phyloP scores from a whole-genome alignment of 164 flowering plant genomes.

The Echeveria elegans region DNA sequence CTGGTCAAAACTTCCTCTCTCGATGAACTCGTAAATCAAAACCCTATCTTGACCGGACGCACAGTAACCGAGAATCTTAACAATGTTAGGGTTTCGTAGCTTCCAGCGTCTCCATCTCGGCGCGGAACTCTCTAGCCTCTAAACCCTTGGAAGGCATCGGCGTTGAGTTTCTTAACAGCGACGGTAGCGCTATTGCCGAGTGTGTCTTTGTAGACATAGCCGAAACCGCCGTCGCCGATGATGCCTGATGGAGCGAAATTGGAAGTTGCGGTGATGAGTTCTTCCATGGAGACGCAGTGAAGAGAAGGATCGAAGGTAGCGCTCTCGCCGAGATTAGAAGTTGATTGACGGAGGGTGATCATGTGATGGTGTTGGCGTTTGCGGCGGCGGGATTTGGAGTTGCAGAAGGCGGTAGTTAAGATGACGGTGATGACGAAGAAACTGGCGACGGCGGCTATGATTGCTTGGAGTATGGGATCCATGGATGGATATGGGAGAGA shows the following conservation, averaged over 20 bases:
- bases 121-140: conserved; percentile 82
- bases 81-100: conserved; percentile 56
- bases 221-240: conserved; percentile 87
- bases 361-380: conserved; percentile 12
- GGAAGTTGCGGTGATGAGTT: conserved; percentile 47
- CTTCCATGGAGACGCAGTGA: conserved; percentile 47
- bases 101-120: conserved; percentile 81
- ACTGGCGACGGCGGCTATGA: conserved; percentile 37
- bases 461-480: conserved; percentile 24
- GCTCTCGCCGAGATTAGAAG: conserved; percentile 35
- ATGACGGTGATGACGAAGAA: conserved; percentile 38
- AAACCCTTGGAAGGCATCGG: conserved; percentile 71
- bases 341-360: background rate
- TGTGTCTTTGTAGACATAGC: conserved; percentile 59
- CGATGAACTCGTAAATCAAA: conserved; percentile 63
- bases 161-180: conserved; percentile 64
- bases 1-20: conserved; percentile 62
- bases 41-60: conserved; percentile 49
- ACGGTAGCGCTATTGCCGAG: conserved; percentile 45
- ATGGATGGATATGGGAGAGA: conserved; percentile 14
- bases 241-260: conserved; percentile 53
- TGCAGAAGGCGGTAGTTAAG: conserved; percentile 13
- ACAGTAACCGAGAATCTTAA: conserved; percentile 65
- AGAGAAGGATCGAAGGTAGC: conserved; percentile 55
- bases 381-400: conserved; percentile 7